Percentiles rank a stretch among this genome's conserved stretches.
Evolutionary conservation across 2,329 filamentous ascomycete genomes (phyloP).

Genomic region (Cytospora paraplurivora): DNA sequence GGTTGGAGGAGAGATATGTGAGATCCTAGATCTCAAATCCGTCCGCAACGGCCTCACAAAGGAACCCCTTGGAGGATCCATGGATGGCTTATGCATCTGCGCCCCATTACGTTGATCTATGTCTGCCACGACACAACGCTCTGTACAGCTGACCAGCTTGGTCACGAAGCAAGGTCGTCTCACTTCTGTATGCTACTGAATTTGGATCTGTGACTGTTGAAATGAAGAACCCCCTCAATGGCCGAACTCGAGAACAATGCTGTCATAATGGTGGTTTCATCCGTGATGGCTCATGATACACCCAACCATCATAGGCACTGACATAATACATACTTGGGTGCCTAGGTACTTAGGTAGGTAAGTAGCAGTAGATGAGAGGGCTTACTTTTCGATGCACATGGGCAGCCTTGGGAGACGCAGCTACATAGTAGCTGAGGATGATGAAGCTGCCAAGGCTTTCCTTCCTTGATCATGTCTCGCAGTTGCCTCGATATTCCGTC

Average conservation of each 20-base stretch:
- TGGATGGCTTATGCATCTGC: neutral
- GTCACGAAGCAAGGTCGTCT: neutral
- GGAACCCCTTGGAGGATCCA: neutral
- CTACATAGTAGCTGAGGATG: no score
- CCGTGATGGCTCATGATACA: neutral
- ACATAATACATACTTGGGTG: neutral
- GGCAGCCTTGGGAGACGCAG: no score
- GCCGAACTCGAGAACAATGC: neutral
- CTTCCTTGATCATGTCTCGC: no score
- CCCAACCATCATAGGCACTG: neutral
- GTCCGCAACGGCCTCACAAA: neutral
- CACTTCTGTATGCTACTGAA: neutral
- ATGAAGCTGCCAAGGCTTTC: no score
- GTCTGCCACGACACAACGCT: neutral
- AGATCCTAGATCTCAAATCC: no score
- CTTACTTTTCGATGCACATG: no score
- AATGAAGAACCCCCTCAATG: neutral
- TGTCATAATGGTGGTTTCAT: neutral
- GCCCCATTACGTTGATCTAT: neutral
- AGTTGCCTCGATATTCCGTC: no score
- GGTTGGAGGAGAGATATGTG: no score
- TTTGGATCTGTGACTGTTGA: neutral
- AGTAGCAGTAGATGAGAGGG: no score
- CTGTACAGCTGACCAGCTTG: neutral
- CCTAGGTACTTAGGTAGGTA: no score